Percentiles rank a stretch among this genome's conserved stretches.
Evolutionary conservation across 202 grass and related monocot species (phyloP).

Genomic region (Carex arenaria): DNA sequence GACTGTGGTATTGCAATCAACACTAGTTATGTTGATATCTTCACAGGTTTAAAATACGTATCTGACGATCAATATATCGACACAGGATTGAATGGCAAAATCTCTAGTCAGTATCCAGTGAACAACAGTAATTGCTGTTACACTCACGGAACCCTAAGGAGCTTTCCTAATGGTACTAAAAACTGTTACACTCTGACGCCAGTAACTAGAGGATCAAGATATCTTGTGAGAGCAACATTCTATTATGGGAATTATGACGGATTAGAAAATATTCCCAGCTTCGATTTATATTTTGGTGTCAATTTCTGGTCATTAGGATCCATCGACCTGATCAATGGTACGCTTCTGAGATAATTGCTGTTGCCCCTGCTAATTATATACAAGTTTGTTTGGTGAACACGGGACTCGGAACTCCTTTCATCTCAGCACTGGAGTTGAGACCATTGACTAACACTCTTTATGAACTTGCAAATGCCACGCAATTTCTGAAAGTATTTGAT

Average conservation of each 20-base stretch:
- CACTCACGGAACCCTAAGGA: constrained; percentile 24
- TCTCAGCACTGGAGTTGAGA: constrained; percentile 44
- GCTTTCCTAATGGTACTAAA: constrained; percentile 33
- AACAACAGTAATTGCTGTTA: background rate
- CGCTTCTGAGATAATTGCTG: constrained; percentile 27
- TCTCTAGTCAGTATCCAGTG: constrained; percentile 13
- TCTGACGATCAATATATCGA: constrained; percentile 24
- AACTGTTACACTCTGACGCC: constrained; percentile 59
- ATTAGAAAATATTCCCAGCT: background rate
- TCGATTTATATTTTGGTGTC: constrained; percentile 51
- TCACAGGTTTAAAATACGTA: constrained; percentile 30
- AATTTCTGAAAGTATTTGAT: background rate
- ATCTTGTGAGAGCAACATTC: constrained; percentile 46
- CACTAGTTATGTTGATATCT: constrained; percentile 17
- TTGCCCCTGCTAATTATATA: constrained; percentile 21
- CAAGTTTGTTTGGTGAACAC: constrained; percentile 60
- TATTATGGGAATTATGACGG: constrained; percentile 66
- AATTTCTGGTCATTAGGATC: constrained; percentile 47
- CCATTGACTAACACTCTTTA: constrained; percentile 39
- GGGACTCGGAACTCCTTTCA: constrained; percentile 39
- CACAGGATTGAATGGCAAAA: constrained; percentile 20
- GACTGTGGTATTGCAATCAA: constrained; percentile 34
- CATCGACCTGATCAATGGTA: background rate
- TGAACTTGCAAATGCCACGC: constrained; percentile 19
- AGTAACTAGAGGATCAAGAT: constrained; percentile 32